phyloP scores from a whole-genome alignment of 805 yeast species.

The Kuraishia hungarica region DNA sequence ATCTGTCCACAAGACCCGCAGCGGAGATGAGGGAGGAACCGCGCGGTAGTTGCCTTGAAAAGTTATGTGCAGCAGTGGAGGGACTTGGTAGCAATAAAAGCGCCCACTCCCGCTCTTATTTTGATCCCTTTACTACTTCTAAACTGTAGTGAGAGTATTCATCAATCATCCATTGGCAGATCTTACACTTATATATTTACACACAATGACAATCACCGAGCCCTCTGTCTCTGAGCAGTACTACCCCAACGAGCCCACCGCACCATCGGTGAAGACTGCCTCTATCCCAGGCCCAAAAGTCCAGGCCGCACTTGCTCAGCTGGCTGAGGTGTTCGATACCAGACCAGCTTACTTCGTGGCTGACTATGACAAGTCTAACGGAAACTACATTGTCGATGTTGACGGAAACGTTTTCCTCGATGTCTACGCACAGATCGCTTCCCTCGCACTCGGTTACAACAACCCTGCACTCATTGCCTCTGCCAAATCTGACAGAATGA shows the following conservation, averaged over 20 bases:
- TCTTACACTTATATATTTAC: not conserved
- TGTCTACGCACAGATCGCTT: slow-evolving; percentile 65
- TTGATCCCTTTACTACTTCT: not conserved
- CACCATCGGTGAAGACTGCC: slow-evolving; percentile 32
- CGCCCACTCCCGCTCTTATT: not conserved
- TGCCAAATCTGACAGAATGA: slow-evolving; percentile 55
- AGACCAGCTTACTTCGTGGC: slow-evolving; percentile 57
- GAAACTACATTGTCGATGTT: slow-evolving; percentile 59
- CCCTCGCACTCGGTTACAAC: slow-evolving; percentile 64
- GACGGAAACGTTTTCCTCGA: slow-evolving; percentile 57
- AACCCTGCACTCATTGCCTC: slow-evolving; percentile 53
- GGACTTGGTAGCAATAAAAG: not conserved
- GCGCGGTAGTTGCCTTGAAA: not conserved
- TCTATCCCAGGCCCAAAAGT: slow-evolving; percentile 41
- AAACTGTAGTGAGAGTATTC: too few relatives aligned
- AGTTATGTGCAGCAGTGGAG: not conserved
- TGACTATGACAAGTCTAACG: slow-evolving; percentile 53
- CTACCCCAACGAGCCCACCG: slow-evolving; percentile 41
- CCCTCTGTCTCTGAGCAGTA: slow-evolving; percentile 11
- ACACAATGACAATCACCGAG: not conserved
- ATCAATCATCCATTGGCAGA: not conserved
- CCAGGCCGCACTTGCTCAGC: slow-evolving; percentile 25
- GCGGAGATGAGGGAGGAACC: not conserved
- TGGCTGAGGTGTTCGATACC: slow-evolving; percentile 45
- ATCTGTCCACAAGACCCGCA: not conserved